Conservation (phyloP, 306 rosid species). For the Coriaria nepalensis region DNA sequence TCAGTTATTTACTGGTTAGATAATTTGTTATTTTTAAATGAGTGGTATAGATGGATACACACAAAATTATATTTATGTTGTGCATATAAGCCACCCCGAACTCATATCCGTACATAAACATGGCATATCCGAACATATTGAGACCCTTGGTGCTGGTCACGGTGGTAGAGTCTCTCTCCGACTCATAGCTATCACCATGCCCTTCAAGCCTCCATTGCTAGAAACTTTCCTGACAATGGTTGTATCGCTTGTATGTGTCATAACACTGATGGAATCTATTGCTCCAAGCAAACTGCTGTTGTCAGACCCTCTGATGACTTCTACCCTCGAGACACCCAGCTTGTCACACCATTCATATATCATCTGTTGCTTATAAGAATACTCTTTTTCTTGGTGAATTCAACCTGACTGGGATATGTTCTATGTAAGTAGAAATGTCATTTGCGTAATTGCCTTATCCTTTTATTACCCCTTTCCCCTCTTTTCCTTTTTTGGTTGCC, state of each 20-base stretch:
- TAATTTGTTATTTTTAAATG: too few species aligned
- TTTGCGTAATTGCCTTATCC: too few species aligned
- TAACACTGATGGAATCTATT: slow-evolving; percentile 80
- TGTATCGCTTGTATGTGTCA: slow-evolving; percentile 98
- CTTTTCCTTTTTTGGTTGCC: too few species aligned
- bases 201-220: slow-evolving; percentile 74
- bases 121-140: too few species aligned
- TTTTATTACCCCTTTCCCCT: too few species aligned
- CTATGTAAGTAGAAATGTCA: slow-evolving; percentile 92
- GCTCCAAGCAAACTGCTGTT: slow-evolving; percentile 82
- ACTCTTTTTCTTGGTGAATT: slow-evolving; percentile 92
- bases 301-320: slow-evolving; percentile 93
- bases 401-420: slow-evolving; percentile 99
- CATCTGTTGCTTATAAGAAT: slow-evolving; percentile 93
- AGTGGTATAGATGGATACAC: too few species aligned
- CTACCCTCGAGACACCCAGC: slow-evolving; percentile 86
- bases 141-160: slow-evolving; percentile 86
- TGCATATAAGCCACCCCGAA: too few species aligned
- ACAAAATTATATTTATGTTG: too few species aligned
- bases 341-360: slow-evolving; percentile 87
- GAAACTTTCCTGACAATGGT: slow-evolving; percentile 81
- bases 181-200: slow-evolving; percentile 82
- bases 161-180: slow-evolving; percentile 87
- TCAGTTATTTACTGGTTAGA: too few species aligned
- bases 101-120: too few species aligned